These are phyloP conservation scores for Tremellales sp. DNA, from an alignment of 1,284 basidiomycete species.

Conservation along the genomic window DNA sequence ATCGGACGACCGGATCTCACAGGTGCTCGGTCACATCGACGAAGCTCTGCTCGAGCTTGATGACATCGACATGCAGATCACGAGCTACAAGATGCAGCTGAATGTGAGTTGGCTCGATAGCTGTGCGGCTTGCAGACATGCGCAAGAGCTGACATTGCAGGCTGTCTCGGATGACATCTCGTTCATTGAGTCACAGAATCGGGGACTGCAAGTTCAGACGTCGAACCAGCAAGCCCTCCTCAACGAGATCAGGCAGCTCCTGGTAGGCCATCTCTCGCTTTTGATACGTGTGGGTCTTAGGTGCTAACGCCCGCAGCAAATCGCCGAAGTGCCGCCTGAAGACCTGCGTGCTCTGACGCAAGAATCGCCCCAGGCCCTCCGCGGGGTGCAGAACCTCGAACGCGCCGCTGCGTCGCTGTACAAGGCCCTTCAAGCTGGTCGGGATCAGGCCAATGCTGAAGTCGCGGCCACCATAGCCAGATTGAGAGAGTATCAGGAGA, in stretches of 20 bases:
- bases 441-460: constrained; percentile 63
- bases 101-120: constrained; percentile 77
- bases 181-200: constrained; percentile 93
- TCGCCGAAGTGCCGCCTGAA: constrained; percentile 80
- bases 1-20: constrained; percentile 72
- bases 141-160: constrained; percentile 50
- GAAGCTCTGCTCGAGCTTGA: constrained; percentile 81
- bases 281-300: background rate
- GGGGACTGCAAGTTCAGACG: constrained; percentile 94
- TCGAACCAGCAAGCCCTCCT: constrained; percentile 87
- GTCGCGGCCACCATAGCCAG: constrained; percentile 93
- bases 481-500: constrained; percentile 79
- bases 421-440: constrained; percentile 87
- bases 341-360: constrained; percentile 74
- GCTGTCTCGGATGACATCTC: constrained; percentile 90
- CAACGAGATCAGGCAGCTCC: constrained; percentile 73
- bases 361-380: constrained; percentile 72
- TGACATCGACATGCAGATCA: constrained; percentile 76
- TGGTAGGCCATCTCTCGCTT: constrained; percentile 54
- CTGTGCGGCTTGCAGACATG: background rate
- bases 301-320: constrained; percentile 79
- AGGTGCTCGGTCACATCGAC: constrained; percentile 85
- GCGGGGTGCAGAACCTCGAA: constrained; percentile 75
- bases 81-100: constrained; percentile 88
- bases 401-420: constrained; percentile 83